Base-by-base conservation (phyloP, 345 rosid genomes). In the Mercurialis annua region DNA sequence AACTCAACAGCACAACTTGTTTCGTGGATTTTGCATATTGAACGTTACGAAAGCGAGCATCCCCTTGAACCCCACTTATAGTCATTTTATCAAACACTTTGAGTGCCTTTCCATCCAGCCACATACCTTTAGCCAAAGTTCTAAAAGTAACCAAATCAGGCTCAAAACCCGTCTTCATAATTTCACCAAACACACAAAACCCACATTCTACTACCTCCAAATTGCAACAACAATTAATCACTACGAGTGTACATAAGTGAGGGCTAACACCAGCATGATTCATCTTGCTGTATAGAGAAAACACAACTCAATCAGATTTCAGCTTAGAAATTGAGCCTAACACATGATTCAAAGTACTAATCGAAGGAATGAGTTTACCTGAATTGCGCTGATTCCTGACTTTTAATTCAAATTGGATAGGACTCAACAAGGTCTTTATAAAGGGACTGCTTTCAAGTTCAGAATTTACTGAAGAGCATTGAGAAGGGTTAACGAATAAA, bases 141-240 rank as follows among this genome's bases (percentile, higher is more conserved):
- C 7, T 54, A 20, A 44, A 21, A 0, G 68, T 70, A 11, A 53
- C 29, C 8, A 21, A 14, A 38, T 65, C 55, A 52, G 78, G 67
- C 58, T 70, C 23, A 38, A 51, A 66, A 48, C 72, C 82, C 56
- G 65, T 67, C 68, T 74, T 78, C 26, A 71, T 50, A 64, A 71
- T 53, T 51, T 64, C 64, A 59, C 70, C 82, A 38, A 74, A 67
- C 31, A 74, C 34, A 47, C 65, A 36, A 58, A 71, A 71, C 20
- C 71, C 79, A 58, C 6, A 53, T 51, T 44, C 59, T 26, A 64
- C 59, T 52, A 40, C 26, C 34, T 54, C 43, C 63, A 60, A 64
- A 8, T 33, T 54, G 52, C 62, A 59, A 52, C 50, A 64, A 52
- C 44, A 64, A 42, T 59, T 51, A 11, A 69, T 58, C 70, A 74